Evolutionary conservation across 2,329 filamentous ascomycete genomes (phyloP), one percentile per base, ranked within the genome.

Genomic region (Talaromyces sp.): DNA sequence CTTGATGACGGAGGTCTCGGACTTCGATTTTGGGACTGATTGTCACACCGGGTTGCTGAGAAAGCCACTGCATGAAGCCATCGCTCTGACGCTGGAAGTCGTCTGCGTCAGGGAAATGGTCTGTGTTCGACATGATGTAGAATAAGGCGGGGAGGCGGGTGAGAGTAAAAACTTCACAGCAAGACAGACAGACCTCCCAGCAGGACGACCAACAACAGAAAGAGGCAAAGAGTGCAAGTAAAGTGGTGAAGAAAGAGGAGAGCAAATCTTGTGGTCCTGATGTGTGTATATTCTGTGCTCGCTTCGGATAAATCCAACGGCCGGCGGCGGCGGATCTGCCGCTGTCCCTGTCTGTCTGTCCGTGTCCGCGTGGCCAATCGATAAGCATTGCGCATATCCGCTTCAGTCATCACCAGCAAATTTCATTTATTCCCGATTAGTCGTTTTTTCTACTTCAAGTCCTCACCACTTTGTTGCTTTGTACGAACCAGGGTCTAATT

Each of bases 11-110:
- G 64, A 89, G 74, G 76, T 90, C 87, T 59, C 80, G 80, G 33
- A 90, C 73, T 67, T 78, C 73, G 67, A 90, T 84, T 69, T 88
- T 88, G 41, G 81, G 74, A 69, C 80, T 88, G 68, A 89, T 78
- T 39, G 78, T 79, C 58, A 86, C 83, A 47, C 84, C 83, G 35
- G 79, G 77, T 50, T 78, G 77, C 50, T 76, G 74, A 47, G 74
- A 71, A 43, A 90, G 81, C 87, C 87, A 90, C 63, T 78, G 70
- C 67, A 87, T 69, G 70, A 90, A 90, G 10, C 74, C 74, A 65
- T 79, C 77, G 48, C 82, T 85, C 70, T 78, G 77, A 67, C 73
- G 70, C 68, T 82, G 74, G 68, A 83, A 84, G 66, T 75, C 72
- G 66, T 76, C 69, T 60, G 71, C 65, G 62, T 75, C 73, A 45